Base-by-base conservation (phyloP, 2,329 filamentous ascomycete genomes). In the Calycina herbarum region DNA sequence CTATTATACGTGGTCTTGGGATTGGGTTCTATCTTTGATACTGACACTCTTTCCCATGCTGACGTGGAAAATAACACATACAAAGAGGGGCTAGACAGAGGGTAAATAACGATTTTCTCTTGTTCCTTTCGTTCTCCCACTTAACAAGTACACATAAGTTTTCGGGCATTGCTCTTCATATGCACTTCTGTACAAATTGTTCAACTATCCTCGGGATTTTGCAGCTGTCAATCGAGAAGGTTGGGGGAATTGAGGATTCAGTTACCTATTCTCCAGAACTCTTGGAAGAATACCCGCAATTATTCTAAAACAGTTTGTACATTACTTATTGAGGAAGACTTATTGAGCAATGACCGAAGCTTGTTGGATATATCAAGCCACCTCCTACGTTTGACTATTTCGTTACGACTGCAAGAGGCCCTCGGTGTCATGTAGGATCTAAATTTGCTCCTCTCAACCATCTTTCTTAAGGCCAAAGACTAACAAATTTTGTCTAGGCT, bases 21-120 rank as follows among this genome's bases (percentile, higher is more conserved):
- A 1, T 81, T 93, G 13, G 91, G 91, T 4, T 91, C 88, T 75
- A 85, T 93, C 78, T 93, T 93, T 75, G 82, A 88, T 2, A 83
- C 86, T 63, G 83, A 85, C 35, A 78, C 80, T 20, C 78, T 81
- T n/a, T 80, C 84, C 45, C 72, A 82, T 48, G 78, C 82, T 67
- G 70, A 78, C 27, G 78, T 78, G 24, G 82, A 81, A 13, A 86
- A 86, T 72, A 38, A 38, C 13, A 38, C 35, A 38, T 38, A 38
- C 35, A 81, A 81, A 70, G 76, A 79, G 33, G 82, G 83, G 10
- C 81, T 82, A 31, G 82, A 86, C 63, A 81, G 87, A 79, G 86
- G 85, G 85, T 86, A 77, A 73, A 80, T 71, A 77, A 20, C 29
- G 3, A 6, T 38, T 79, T 31, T 71, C 20, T 51, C 17, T 24